Evolutionary conservation across 176 grass and related monocot genomes (phyloP).

Genomic region (Chloris gayana): DNA sequence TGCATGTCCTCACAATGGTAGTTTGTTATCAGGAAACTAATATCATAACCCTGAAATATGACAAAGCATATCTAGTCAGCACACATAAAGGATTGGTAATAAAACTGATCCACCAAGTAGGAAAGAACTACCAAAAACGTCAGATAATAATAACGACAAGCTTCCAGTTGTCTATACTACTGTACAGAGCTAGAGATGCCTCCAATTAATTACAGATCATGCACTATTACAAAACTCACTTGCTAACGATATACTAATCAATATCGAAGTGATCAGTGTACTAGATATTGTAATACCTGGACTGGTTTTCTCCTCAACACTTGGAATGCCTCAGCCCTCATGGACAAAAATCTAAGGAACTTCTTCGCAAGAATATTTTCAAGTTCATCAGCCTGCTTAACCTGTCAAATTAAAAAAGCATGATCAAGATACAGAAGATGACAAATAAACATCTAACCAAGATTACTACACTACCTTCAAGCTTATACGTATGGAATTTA

Average conservation of each 20-base stretch:
- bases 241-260: not conserved
- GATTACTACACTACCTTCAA: constrained; percentile 61
- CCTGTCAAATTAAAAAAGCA: constrained; percentile 51
- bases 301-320: constrained; percentile 95
- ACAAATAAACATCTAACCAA: constrained; percentile 2
- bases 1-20: constrained; percentile 97
- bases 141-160: not conserved
- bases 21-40: constrained; percentile 98
- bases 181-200: not conserved
- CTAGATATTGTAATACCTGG: constrained; percentile 60
- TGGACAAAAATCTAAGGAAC: constrained; percentile 93
- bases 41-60: constrained; percentile 85
- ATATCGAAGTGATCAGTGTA: not conserved
- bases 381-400: constrained; percentile 96
- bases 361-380: constrained; percentile 99
- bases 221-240: not conserved
- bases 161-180: not conserved
- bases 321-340: constrained; percentile 98
- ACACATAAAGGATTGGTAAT: not conserved
- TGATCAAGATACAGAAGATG: not conserved
- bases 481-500: constrained; percentile 96
- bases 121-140: not conserved
- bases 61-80: not conserved
- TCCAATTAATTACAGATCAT: not conserved
- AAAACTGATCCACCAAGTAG: not conserved